Evolutionary conservation across 2,329 filamentous ascomycete species (phyloP), one percentile per base, ranked within the genome.

Genomic region (Colletotrichum euphorbiae): DNA sequence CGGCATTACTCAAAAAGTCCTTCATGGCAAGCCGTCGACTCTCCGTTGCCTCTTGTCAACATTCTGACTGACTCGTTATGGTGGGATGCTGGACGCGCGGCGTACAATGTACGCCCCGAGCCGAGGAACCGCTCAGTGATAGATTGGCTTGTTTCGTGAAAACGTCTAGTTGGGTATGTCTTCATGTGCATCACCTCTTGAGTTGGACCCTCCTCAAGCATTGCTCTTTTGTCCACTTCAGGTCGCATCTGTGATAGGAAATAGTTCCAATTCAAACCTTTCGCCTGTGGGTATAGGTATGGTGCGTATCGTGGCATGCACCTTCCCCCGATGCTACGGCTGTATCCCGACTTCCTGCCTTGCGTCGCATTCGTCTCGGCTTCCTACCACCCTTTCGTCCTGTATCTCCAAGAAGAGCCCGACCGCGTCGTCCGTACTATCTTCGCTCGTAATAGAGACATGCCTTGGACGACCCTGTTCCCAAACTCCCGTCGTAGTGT

Each of bases 401-500:
- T 43, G 6, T 36, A 48, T 65, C 65, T 65, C 48, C 60, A 43
- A 50, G 15, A 68, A 68, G 54, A 68, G 61, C 17, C 6, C 36
- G 38, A 55, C 65, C 46, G 24, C 54, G 61, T 59, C 33, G 54
- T 31, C 31, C 17, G 31, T 65, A 31, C 38, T 48, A 24, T 7
- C 48, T 17, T 31, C 38, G 11, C 40, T 59, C 61, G 21, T 65
- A 6, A 21, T 40, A 59, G 40, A 59, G 58, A 21, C 36, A 11
- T 33, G 40, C 54, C 48, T 17, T 48, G 52, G 46, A 42, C 17
- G 61, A 64, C 61, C 12, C 17, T 8, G 48, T 31, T n/a, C 24
- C 48, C n/a, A 5, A 7, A 17, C n/a, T 15, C 11, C 43, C 19
- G 42, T 43, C 50, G 19, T 62, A 56, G 52, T 62, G 24, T 69